phyloP scores from a whole-genome alignment of 1,139 yeast species.

The Hyphopichia burtonii region DNA sequence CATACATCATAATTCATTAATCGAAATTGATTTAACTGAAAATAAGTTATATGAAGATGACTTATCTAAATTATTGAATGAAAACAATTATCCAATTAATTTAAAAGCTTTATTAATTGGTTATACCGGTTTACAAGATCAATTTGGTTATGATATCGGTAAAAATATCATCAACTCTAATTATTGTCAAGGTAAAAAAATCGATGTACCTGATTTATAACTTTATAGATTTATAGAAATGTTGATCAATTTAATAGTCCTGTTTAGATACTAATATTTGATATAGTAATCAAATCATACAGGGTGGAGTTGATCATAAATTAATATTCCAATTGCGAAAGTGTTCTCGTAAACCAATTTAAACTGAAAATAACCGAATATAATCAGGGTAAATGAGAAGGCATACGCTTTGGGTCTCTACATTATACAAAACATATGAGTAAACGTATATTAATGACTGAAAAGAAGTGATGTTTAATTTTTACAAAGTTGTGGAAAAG shows the following conservation, averaged over 20 bases:
- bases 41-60: conserved; percentile 9
- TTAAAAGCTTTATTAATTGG: conserved; percentile 17
- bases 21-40: conserved; percentile 21
- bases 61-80: neutral
- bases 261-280: conserved; percentile 22
- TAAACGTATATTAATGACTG: neutral
- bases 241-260: conserved; percentile 47
- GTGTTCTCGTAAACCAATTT: conserved; percentile 51
- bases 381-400: conserved; percentile 51
- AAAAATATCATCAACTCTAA: conserved; percentile 13
- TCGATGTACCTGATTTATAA: conserved; percentile 10
- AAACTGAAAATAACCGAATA: conserved; percentile 54
- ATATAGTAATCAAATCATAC: conserved; percentile 13
- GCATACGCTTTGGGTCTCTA: conserved; percentile 41
- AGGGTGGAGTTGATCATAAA: conserved; percentile 52
- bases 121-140: conserved; percentile 18
- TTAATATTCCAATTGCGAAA: conserved; percentile 44
- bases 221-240: conserved; percentile 8
- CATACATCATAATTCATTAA: conserved; percentile 13
- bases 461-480: no score
- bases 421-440: neutral
- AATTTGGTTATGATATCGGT: conserved; percentile 23
- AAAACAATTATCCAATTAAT: conserved; percentile 10
- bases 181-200: conserved; percentile 17
- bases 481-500: no score